phyloP scores from a whole-genome alignment of 345 rosid genomes.

The Chamaenerion angustifolium region DNA sequence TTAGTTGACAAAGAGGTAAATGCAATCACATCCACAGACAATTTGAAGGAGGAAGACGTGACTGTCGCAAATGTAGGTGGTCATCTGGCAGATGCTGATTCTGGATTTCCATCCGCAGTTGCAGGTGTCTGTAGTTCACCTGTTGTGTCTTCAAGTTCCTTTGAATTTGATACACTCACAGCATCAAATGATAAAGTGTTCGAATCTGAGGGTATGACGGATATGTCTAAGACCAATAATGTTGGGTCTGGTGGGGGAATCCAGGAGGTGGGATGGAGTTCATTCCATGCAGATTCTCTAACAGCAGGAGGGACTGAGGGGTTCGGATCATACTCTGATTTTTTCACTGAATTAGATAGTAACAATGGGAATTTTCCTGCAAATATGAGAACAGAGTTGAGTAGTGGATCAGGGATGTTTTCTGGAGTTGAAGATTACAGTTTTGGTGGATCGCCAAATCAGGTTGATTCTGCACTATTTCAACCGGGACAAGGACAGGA shows the following conservation, averaged over 20 bases:
- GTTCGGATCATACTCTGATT: constrained; percentile 64
- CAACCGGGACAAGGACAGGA: constrained; percentile 25
- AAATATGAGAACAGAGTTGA: constrained; percentile 18
- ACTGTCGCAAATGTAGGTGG: not conserved
- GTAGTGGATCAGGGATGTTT: constrained; percentile 7
- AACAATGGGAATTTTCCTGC: constrained; percentile 25
- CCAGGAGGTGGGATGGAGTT: constrained; percentile 85
- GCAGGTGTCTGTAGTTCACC: constrained; percentile 5
- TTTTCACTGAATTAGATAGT: constrained; percentile 45
- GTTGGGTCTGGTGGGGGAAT: constrained; percentile 32
- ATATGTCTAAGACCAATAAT: constrained; percentile 11
- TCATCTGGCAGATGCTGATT: constrained; percentile 4
- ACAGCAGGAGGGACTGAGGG: constrained; percentile 29
- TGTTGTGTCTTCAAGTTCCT: constrained; percentile 12
- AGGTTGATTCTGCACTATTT: constrained; percentile 20
- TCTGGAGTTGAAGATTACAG: constrained; percentile 15
- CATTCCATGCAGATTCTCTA: constrained; percentile 49
- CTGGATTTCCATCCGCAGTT: constrained; percentile 1
- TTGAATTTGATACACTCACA: constrained; percentile 10
- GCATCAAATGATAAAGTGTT: constrained; percentile 9
- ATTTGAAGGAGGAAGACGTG: constrained; percentile 2
- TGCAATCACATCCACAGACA: constrained; percentile 1
- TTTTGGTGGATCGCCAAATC: constrained; percentile 18
- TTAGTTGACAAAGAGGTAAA: constrained; percentile 2
- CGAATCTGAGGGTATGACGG: constrained; percentile 21